Evolutionary conservation across 2,329 filamentous ascomycete genomes (phyloP).

Genomic region (Rhinocladiella similis): DNA sequence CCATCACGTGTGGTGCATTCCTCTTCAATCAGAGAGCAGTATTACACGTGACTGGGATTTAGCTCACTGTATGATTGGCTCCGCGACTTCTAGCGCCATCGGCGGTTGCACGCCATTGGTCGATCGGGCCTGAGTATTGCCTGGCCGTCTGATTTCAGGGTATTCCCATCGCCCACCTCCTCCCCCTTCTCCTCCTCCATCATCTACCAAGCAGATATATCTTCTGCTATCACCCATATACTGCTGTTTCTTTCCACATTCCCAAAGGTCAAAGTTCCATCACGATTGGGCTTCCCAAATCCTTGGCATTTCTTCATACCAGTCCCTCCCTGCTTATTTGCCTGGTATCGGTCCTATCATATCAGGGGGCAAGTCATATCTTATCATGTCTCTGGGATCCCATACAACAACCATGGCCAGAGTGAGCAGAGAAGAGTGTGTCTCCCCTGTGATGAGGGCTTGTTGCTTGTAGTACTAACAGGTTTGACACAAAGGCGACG

Average conservation of each 20-base stretch:
- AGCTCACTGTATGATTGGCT: neutral
- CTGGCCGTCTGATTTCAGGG: slow-evolving; percentile 2
- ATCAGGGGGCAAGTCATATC: neutral
- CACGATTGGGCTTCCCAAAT: neutral
- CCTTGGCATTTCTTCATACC: neutral
- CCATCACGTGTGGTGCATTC: neutral
- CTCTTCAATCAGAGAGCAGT: neutral
- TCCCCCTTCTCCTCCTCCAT: neutral
- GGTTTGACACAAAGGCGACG: neutral
- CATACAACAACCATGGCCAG: neutral
- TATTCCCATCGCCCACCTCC: neutral
- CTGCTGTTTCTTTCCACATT: neutral
- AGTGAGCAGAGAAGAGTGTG: neutral
- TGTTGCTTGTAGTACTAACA: neutral
- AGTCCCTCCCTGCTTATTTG: neutral
- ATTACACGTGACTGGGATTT: neutral
- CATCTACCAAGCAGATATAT: neutral
- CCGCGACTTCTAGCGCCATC: neutral
- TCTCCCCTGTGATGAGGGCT: neutral
- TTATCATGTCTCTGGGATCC: neutral
- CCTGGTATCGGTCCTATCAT: neutral
- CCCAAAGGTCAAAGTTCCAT: neutral
- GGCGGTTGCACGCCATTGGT: neutral
- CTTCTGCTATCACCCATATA: neutral
- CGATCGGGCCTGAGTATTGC: neutral